Base-by-base conservation (phyloP, 805 yeast species). In the Lachancea nothofagi region DNA sequence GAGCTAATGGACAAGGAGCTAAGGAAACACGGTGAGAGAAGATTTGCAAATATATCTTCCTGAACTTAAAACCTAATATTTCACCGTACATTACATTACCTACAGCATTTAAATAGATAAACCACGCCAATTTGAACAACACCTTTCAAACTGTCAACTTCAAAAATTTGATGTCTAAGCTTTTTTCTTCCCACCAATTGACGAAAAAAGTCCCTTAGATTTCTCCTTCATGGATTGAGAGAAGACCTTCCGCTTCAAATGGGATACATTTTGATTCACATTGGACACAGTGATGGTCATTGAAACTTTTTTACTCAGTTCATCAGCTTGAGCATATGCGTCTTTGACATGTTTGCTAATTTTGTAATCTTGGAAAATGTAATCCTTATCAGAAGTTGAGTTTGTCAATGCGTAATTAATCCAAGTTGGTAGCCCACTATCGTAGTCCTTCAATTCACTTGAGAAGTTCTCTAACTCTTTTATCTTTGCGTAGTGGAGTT, bases 1-100 rank as follows among this genome's bases (percentile, higher is more conserved):
- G 86, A 84, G 29, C 64, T 85, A 40, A 87, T 90, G 96, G 96
- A 90, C 53, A 70, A 72, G 33, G 86, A 83, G 55, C 83, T 93
- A 4, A 76, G 96, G 53, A 71, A 69, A 44, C 86, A 82, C 48
- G 95, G 95, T 4, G 71, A 74, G 45, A 69, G 71, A 42, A 67
- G 83, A 46, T 60, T 75, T 33, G 64, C 73, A 10, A 74, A 74
- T 48, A 51, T 69, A 15, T 50, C 50, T 10, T 18, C 42, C 9
- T 38, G 41, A 36, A 27, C 14, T 13, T 14, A 24, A 38, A 30
- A 25, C 24, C 7, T 10, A 18, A 31, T 28, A 20, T 33, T n/a
- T n/a, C n/a, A n/a, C n/a, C n/a, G n/a, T n/a, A n/a, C n/a, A n/a
- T n/a, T n/a, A n/a, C n/a, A n/a, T n/a, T n/a, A n/a, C n/a, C n/a